These are phyloP conservation scores for Leccinum ponderosum DNA, from an alignment of 1,284 basidiomycete species.

Conservation along the genomic window DNA sequence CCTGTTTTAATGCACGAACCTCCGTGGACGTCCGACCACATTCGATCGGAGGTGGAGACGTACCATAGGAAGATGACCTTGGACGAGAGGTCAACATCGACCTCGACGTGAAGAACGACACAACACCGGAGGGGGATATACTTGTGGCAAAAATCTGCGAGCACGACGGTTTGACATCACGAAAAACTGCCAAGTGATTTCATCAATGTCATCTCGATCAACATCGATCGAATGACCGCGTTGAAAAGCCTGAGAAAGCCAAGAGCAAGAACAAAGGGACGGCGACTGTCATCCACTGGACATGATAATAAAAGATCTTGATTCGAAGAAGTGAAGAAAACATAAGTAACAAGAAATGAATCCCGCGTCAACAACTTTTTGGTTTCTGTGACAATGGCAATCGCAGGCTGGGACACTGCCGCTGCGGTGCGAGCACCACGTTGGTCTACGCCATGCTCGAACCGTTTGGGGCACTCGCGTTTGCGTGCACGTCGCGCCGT, in stretches of 20 bases:
- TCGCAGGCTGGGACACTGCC: background rate
- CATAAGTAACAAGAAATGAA: background rate
- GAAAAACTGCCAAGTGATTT: conserved; percentile 9
- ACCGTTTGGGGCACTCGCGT: conserved; percentile 8
- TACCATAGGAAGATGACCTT: background rate
- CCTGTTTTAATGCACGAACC: background rate
- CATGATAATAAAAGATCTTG: conserved; percentile 14
- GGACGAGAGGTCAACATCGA: background rate
- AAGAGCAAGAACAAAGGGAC: background rate
- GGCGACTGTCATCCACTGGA: background rate
- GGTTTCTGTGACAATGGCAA: background rate
- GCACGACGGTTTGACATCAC: background rate
- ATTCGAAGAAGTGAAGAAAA: background rate
- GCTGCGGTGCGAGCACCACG: background rate
- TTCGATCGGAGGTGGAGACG: background rate
- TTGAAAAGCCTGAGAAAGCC: background rate
- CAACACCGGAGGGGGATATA: background rate
- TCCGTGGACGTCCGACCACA: background rate
- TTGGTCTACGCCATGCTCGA: background rate
- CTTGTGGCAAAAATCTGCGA: conserved; percentile 7
- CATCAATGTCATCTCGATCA: background rate
- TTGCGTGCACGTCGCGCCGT: conserved; percentile 14
- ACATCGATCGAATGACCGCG: background rate
- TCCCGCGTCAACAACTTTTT: background rate
- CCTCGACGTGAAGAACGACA: background rate